Evolutionary conservation across 306 rosid genomes (phyloP).

Genomic region (Prunus davidiana): DNA sequence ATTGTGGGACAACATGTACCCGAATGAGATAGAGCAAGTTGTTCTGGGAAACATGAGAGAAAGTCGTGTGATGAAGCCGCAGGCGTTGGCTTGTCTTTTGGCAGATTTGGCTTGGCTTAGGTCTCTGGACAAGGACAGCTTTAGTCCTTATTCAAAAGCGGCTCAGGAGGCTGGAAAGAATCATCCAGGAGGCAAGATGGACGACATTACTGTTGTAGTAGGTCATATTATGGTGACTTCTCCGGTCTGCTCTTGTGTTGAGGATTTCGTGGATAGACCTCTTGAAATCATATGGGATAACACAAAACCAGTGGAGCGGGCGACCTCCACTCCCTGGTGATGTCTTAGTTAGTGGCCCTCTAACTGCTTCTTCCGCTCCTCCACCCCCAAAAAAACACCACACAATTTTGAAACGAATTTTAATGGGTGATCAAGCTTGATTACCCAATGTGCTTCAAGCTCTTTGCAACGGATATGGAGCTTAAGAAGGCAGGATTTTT

Average conservation of each 20-base stretch:
- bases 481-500: too few species aligned
- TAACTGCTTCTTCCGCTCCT: too few species aligned
- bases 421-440: not conserved
- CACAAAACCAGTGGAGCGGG: too few species aligned
- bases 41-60: not conserved
- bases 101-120: not conserved
- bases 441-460: not conserved
- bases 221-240: not conserved
- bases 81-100: not conserved
- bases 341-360: too few species aligned
- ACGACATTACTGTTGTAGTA: slow-evolving; percentile 20
- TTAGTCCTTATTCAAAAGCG: not conserved
- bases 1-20: slow-evolving; percentile 20
- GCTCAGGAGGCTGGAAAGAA: not conserved
- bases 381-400: too few species aligned
- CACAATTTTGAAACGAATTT: too few species aligned
- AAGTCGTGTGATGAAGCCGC: not conserved
- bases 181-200: slow-evolving; percentile 11
- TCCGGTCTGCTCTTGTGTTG: too few species aligned
- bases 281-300: too few species aligned
- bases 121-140: not conserved
- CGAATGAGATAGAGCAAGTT: not conserved
- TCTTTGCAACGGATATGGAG: too few species aligned
- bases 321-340: too few species aligned
- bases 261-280: too few species aligned